A percentile compares a stretch with the other conserved stretches of the same genome.
Evolutionary conservation across 768 basidiomycete genomes (phyloP).

Genomic region (Suillus occidentalis): DNA sequence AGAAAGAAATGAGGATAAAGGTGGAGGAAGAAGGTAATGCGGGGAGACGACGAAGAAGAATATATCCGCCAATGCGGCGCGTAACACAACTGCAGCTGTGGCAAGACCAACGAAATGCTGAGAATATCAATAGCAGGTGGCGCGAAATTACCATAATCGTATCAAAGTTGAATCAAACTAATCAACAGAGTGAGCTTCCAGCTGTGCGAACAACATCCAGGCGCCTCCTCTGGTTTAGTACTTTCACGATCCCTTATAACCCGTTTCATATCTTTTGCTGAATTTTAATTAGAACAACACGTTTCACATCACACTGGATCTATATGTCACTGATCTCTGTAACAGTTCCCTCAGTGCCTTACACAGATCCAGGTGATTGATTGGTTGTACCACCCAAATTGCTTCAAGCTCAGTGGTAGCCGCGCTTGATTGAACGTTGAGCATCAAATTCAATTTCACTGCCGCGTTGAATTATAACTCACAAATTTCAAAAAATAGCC

Average conservation of each 20-base stretch:
- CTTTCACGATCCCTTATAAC: neutral
- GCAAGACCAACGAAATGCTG: slow-evolving; percentile 3
- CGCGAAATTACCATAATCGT: neutral
- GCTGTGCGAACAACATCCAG: neutral
- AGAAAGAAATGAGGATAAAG: slow-evolving; percentile 12
- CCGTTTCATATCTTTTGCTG: neutral
- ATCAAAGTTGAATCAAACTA: neutral
- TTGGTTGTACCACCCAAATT: neutral
- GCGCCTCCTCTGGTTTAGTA: neutral
- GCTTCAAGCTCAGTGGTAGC: neutral
- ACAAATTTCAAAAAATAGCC: neutral
- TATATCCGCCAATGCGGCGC: slow-evolving; percentile 7
- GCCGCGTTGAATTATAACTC: neutral
- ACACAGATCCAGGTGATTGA: neutral
- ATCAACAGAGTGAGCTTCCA: neutral
- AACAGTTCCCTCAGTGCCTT: neutral
- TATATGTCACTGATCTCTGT: neutral
- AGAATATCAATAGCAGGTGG: slow-evolving; percentile 1
- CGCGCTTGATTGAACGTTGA: neutral
- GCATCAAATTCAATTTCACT: neutral
- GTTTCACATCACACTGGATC: neutral
- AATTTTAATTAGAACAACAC: neutral
- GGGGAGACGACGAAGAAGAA: slow-evolving; percentile 4
- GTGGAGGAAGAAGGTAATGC: slow-evolving; percentile 9
- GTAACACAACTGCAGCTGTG: slow-evolving; percentile 2